A percentile compares a stretch with the other conserved stretches of the same genome.
phyloP scores from a whole-genome alignment of 2,329 filamentous ascomycete genomes.

The Cercospora zeina region DNA sequence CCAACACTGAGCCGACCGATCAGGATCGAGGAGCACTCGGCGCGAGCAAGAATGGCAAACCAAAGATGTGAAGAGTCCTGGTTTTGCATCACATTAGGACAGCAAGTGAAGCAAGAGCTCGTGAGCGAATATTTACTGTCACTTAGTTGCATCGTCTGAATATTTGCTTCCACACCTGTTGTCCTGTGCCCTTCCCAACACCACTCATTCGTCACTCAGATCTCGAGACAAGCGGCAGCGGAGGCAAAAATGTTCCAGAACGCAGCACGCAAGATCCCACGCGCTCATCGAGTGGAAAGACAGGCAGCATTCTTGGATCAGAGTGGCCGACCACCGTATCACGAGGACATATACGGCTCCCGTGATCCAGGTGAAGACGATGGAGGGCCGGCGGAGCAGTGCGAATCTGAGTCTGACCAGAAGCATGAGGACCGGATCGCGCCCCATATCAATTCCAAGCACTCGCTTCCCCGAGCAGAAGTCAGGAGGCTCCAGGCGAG shows the following conservation, averaged over 20 bases:
- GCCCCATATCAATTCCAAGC: slow-evolving; percentile 24
- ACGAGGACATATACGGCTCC: slow-evolving; percentile 31
- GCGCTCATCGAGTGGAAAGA: not conserved
- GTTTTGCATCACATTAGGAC: not conserved
- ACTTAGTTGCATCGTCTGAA: not conserved
- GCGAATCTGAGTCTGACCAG: slow-evolving; percentile 30
- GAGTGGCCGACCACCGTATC: slow-evolving; percentile 19
- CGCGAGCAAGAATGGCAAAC: slow-evolving; percentile 34
- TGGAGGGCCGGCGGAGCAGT: slow-evolving; percentile 25
- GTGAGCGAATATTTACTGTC: not conserved
- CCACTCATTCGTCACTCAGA: not conserved
- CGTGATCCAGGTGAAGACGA: slow-evolving; percentile 26
- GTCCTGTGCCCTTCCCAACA: not conserved
- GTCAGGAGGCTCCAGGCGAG: slow-evolving; percentile 25
- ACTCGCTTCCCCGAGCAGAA: slow-evolving; percentile 14
- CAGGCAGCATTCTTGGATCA: not conserved
- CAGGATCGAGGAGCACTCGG: slow-evolving; percentile 39
- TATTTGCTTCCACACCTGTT: not conserved
- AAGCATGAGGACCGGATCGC: slow-evolving; percentile 18
- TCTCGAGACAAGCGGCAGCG: not conserved
- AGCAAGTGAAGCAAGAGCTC: not conserved
- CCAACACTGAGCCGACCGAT: slow-evolving; percentile 39
- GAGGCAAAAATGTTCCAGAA: not conserved
- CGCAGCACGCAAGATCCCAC: not conserved
- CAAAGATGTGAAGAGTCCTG: slow-evolving; percentile 35